Evolutionary conservation across 164 flowering plant genomes (phyloP), one percentile per base, ranked within the genome.

Genomic region (Tinospora cordifolia): DNA sequence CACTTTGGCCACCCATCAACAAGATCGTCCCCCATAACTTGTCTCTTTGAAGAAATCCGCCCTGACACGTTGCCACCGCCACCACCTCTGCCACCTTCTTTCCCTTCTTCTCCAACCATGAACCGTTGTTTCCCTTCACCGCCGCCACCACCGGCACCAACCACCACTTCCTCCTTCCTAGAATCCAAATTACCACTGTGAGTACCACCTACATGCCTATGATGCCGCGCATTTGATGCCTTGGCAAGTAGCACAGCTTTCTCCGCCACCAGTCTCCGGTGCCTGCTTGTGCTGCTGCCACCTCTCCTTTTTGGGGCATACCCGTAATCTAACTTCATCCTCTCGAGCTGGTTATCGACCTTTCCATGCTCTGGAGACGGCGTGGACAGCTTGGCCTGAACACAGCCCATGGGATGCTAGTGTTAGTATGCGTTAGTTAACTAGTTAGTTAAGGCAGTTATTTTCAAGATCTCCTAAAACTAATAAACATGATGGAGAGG

Each of bases 1-100:
- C 92, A 88, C 59, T 83, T 82, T 2, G 92, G 95, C 90, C 92
- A 90, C 21, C 91, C 88, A 75, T 79, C 79, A 7, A 80, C 82
- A 15, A 82, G 26, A 25, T 81, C 85, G 36, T 77, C 84, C 5
- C 59, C 79, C 25, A 36, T 77, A 62, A 8, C 68, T n/a, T 60
- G 36, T 3, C 63, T 74, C n/a, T n/a, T 15, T 38, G 24, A 40
- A 10, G 72, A 46, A 62, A 54, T 65, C 65, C 66, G 69, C 68
- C 64, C 62, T 12, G 68, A 30, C 21, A 54, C 76, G 54, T 71
- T 68, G 14, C 73, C 75, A 54, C 58, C 79, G 57, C 67, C 69
- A 67, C 73, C 71, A 27, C 58, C 3, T 57, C 59, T 77, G 51
- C 68, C 69, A 67, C 73, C 71, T 24, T 36, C 49, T 9, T 44